Evolutionary conservation across 1,139 yeast species (phyloP), one percentile per base, ranked within the genome.

Genomic region (Komagataea norvegica): DNA sequence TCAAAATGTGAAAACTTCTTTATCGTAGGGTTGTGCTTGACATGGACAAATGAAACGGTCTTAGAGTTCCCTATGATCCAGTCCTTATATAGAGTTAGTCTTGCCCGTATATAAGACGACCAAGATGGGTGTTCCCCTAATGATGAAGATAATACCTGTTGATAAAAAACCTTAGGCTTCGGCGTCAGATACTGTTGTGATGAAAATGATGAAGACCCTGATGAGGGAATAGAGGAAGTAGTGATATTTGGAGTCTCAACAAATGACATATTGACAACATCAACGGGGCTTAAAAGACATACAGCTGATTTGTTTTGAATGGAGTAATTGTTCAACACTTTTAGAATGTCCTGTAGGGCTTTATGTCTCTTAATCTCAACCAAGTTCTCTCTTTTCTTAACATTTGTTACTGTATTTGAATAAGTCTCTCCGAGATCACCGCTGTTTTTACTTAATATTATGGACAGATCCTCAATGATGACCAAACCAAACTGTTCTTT

Each of bases 381-480:
- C 1, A 38, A 25, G 6, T 31, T 25, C 8, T 37, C 39, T 4
- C 40, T 37, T 26, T 36, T 38, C 2, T 29, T 22, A 6, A 30
- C 16, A 34, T 43, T 27, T 2, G 39, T 26, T 2, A 31, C 25
- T 3, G 18, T 19, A 8, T 18, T 20, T 13, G 14, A 8, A 5
- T 16, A 15, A 3, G 27, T 14, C 19, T 29, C 26, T 11, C 38
- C 45, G 18, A 42, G 17, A n/a, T 48, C 47, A 11, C 43, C 45
- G 17, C 41, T 29, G 3, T 41, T 36, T 10, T 46, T 41, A 25
- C 37, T 39, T 3, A 49, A 3, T 4, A 44, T 34, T 6, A 33
- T 16, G 5, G 54, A 45, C 23, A 49, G 35, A 25, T 51, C 54
- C 15, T 52, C 56, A 15, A 51, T 46, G n/a, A 52, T 41, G 0